Base-by-base conservation (phyloP, 2,329 filamentous ascomycete genomes). In the Paecilomyces fulvus region DNA sequence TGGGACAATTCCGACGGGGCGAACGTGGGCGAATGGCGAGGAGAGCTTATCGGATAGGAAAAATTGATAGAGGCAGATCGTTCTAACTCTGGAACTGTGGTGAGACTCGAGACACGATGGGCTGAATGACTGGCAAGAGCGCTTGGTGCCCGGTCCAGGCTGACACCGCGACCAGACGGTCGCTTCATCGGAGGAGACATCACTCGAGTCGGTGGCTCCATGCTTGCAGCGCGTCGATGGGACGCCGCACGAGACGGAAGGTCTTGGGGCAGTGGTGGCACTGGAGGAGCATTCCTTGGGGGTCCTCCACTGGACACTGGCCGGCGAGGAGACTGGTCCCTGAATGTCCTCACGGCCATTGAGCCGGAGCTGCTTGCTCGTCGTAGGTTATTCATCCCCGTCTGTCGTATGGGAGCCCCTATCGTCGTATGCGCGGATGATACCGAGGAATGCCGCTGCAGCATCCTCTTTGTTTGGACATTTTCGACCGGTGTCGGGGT, bases 341-440 rank as follows among this genome's bases (percentile, higher is more conserved):
- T 85, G 72, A 96, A 96, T 0, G 90, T 92, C 57, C 92, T 84
- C 70, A 92, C 89, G 30, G 84, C 87, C 92, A 97, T 95, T 52
- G 91, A 96, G 21, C 85, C 82, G 28, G 82, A 82, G 73, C 92
- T 95, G 55, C 79, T 81, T 37, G 81, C 79, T 65, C 89, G 80
- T 59, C 86, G 80, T 59, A 92, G 75, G 54, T 77, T 69, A 60
- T 69, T 68, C 64, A 61, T 17, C 17, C 37, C 48, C 48, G 23
- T 49, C 14, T 49, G 48, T 2, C 25, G 48, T 14, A 23, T n/a
- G 3, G 20, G 48, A 28, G 48, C 7, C 21, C 48, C 20, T 25
- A 28, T 28, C 4, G 48, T 49, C 7, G 21, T 28, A 28, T 43
- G 37, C 37, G 37, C 37, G n/a, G 90, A 92, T 1, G 89, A 89